Base-by-base conservation (phyloP, 2,329 filamentous ascomycete species). In the Verticillium zaregamsianum region DNA sequence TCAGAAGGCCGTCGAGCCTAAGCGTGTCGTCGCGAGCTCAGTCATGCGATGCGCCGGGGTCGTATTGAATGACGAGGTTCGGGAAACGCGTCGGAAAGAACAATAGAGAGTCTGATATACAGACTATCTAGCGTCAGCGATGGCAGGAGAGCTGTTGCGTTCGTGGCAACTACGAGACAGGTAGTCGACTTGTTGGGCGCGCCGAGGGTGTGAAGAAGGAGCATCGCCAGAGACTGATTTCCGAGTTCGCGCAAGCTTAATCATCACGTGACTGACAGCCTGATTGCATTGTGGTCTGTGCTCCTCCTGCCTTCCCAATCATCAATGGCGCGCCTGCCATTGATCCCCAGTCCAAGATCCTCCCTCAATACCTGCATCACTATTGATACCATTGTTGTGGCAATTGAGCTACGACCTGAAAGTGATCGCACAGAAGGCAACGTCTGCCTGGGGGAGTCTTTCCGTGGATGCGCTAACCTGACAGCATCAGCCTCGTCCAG, bases 1-100 rank as follows among this genome's bases (percentile, higher is more conserved):
- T 78, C 71, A 77, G 74, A 74, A 79, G 78, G 78, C 81, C 77
- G 74, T 72, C 73, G 75, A 78, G 82, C 82, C 81, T 77, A 77
- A 77, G 75, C 77, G 75, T 72, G 74, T 72, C 68, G 70, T 73
- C 71, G 74, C 72, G 72, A 72, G 71, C 72, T 74, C 74, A 76
- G 79, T 76, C 80, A 82, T 82, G 73, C 79, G 79, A 57, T 33
- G 45, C 45, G 45, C 45, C 11, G 23, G 45, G 20, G 23, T 52
- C 45, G 45, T 58, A 31, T 57, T 58, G 32, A 57, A 20, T 59
- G 58, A 58, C 45, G 60, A 60, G 35, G 37, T 45, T 57, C 28
- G 54, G 39, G 45, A 20, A 60, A 49, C 59, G 62, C 62, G 63
- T 65, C 32, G 59, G 37, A 12, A 52, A 11, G 11, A 5, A 11